phyloP scores from a whole-genome alignment of 2,329 filamentous ascomycete genomes.

The Tolypocladium capitatum region DNA sequence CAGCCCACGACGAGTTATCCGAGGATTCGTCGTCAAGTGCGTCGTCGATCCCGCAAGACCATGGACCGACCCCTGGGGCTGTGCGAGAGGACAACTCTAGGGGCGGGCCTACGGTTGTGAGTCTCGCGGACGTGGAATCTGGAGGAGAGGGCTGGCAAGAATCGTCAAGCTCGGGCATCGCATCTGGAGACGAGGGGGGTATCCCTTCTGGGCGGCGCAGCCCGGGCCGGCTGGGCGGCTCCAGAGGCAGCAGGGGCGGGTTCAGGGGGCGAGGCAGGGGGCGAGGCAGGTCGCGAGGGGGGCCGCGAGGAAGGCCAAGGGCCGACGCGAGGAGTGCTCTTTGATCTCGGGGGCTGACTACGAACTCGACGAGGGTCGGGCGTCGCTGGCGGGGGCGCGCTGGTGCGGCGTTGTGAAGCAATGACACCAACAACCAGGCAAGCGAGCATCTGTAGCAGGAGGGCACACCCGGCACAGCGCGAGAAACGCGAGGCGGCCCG shows the following conservation, averaged over 20 bases:
- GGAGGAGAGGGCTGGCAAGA: not conserved
- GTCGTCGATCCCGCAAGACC: not conserved
- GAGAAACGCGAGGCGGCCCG: not conserved
- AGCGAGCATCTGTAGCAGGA: no score
- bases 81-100: not conserved
- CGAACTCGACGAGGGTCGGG: no score
- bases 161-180: not conserved
- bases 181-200: constrained; percentile 8
- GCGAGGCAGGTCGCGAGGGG: constrained; percentile 6
- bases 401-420: not conserved
- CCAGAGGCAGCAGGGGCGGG: constrained; percentile 4
- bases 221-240: not conserved
- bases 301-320: not conserved
- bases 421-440: no score
- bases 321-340: not conserved
- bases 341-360: not conserved
- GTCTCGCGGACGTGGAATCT: constrained; percentile 4
- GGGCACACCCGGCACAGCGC: no score
- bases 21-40: not conserved
- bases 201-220: constrained; percentile 7
- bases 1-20: not conserved
- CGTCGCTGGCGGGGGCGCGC: no score
- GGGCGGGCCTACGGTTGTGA: constrained; percentile 6
- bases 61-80: not conserved
- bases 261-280: constrained; percentile 8